A percentile compares a stretch with the other conserved stretches of the same genome.
Evolutionary conservation across 352 stramenopile species (phyloP).

Genomic region (Pythium pyrilobum): DNA sequence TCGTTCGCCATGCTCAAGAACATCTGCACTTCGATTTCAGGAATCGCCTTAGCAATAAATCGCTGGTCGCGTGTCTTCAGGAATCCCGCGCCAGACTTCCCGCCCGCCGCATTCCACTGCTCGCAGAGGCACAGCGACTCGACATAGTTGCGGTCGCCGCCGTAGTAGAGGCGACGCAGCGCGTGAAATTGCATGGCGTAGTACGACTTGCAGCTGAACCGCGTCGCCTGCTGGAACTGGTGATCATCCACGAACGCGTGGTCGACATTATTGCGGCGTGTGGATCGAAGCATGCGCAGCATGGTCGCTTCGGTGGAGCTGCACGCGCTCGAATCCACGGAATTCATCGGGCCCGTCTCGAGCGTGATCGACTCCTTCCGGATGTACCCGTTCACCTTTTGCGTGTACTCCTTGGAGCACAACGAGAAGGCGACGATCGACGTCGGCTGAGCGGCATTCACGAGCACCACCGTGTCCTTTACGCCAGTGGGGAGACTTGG

Average conservation of each 20-base stretch:
- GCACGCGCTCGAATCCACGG: slow-evolving; percentile 12
- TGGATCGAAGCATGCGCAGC: slow-evolving; percentile 61
- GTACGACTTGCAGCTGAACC: slow-evolving; percentile 86
- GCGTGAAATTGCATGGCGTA: slow-evolving; percentile 89
- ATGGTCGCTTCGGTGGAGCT: slow-evolving; percentile 28
- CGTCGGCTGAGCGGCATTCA: slow-evolving; percentile 76
- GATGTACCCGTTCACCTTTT: slow-evolving; percentile 71
- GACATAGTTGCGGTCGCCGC: slow-evolving; percentile 80
- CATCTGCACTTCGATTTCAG: slow-evolving; percentile 85
- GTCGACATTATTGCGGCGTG: slow-evolving; percentile 75
- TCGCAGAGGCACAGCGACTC: slow-evolving; percentile 85
- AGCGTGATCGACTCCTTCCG: slow-evolving; percentile 40
- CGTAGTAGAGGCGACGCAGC: slow-evolving; percentile 77
- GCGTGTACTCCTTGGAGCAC: slow-evolving; percentile 77
- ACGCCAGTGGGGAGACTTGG: slow-evolving; percentile 66
- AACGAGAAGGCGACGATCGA: slow-evolving; percentile 84
- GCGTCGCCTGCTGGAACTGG: slow-evolving; percentile 73
- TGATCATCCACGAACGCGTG: slow-evolving; percentile 85
- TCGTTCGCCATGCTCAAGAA: slow-evolving; percentile 88
- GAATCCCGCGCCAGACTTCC: slow-evolving; percentile 84
- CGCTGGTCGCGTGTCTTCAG: slow-evolving; percentile 83
- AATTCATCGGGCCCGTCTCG: slow-evolving; percentile 30
- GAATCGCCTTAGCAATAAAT: slow-evolving; percentile 86
- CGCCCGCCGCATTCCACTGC: slow-evolving; percentile 78
- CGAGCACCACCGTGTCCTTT: slow-evolving; percentile 67